Percentiles rank a stretch among this genome's conserved stretches.
Evolutionary conservation across 805 yeast genomes (phyloP).

Genomic region (Lachancea kluyveri): DNA sequence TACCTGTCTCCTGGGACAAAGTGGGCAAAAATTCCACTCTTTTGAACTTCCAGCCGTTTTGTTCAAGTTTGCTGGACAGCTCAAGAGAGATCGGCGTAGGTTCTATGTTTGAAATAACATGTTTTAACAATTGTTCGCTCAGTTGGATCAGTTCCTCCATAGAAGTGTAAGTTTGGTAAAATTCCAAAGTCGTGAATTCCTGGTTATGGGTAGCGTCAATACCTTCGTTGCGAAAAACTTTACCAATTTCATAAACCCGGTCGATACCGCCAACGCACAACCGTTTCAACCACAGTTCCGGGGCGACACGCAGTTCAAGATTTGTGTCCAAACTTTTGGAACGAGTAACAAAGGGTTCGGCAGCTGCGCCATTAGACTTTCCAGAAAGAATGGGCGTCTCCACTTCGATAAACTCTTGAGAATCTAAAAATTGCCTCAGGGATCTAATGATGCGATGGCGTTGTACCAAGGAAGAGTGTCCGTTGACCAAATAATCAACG

Average conservation of each 20-base stretch:
- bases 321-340: conserved; percentile 30
- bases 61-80: conserved; percentile 10
- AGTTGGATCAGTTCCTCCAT: conserved; percentile 59
- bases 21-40: conserved; percentile 29
- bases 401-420: conserved; percentile 64
- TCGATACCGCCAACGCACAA: conserved; percentile 82
- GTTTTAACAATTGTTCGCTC: conserved; percentile 52
- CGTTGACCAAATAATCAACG: conserved; percentile 63
- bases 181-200: conserved; percentile 87
- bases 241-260: conserved; percentile 80
- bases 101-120: conserved; percentile 33
- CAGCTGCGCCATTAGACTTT: conserved; percentile 85
- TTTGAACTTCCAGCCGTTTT: conserved; percentile 22
- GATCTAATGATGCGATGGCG: conserved; percentile 50
- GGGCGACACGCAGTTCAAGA: conserved; percentile 78
- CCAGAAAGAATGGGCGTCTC: conserved; percentile 78
- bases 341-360: conserved; percentile 71
- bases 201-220: conserved; percentile 91
- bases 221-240: conserved; percentile 86
- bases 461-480: conserved; percentile 38
- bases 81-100: conserved; percentile 3
- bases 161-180: conserved; percentile 67
- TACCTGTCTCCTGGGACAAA: conserved; percentile 17
- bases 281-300: conserved; percentile 89
- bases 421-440: conserved; percentile 52